These are phyloP conservation scores for Bolboschoenus planiculmis DNA, from an alignment of 176 grass and related monocot species.

Conservation along the genomic window DNA sequence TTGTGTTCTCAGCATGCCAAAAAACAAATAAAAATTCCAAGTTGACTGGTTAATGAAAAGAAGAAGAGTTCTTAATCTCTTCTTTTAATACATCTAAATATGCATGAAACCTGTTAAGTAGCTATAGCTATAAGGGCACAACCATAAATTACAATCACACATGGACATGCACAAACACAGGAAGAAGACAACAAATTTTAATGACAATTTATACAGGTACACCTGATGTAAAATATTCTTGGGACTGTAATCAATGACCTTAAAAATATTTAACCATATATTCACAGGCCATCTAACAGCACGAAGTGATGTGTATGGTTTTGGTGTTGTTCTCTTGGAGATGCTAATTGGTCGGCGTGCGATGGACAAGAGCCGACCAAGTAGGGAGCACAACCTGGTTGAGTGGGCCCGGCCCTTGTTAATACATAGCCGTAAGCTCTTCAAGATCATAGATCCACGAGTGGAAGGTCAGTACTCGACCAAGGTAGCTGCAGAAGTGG, in stretches of 20 bases:
- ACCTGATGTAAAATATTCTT: slow-evolving; percentile 11
- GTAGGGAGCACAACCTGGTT: slow-evolving; percentile 75
- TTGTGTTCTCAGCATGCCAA: neutral
- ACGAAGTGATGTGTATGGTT: slow-evolving; percentile 85
- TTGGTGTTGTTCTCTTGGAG: slow-evolving; percentile 90
- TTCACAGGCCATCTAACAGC: slow-evolving; percentile 74
- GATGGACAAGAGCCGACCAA: slow-evolving; percentile 73
- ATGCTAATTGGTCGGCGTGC: slow-evolving; percentile 83
- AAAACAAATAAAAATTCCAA: neutral
- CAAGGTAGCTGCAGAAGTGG: slow-evolving; percentile 55
- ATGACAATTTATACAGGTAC: neutral
- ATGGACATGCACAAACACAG: neutral
- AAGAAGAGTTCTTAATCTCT: neutral
- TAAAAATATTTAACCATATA: neutral
- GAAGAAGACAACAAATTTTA: neutral
- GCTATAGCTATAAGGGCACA: neutral
- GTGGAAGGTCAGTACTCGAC: slow-evolving; percentile 85
- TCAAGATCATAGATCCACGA: slow-evolving; percentile 84
- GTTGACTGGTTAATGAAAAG: neutral
- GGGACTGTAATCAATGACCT: slow-evolving; percentile 6
- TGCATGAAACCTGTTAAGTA: neutral
- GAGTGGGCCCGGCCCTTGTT: slow-evolving; percentile 92
- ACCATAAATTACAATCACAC: neutral
- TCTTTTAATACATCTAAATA: neutral
- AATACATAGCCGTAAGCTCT: slow-evolving; percentile 69